These are phyloP conservation scores for Pythium aristosporum DNA, from an alignment of 352 stramenopile genomes.

Conservation along the genomic window DNA sequence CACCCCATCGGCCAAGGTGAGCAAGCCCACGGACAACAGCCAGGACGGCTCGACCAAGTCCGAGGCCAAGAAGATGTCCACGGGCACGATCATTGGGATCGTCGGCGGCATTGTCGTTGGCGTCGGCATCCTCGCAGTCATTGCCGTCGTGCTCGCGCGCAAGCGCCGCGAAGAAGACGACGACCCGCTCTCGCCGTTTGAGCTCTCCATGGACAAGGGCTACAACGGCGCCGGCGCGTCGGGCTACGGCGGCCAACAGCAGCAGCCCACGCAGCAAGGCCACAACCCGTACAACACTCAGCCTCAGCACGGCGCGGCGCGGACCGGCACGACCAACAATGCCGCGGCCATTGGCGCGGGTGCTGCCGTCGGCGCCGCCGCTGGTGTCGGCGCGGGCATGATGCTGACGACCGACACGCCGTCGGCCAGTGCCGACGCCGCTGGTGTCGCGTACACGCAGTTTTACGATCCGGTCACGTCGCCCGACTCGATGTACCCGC, in stretches of 20 bases:
- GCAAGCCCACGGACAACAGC: slow-evolving; percentile 18
- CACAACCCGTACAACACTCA: slow-evolving; percentile 1
- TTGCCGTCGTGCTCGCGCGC: slow-evolving; percentile 60
- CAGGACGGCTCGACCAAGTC: neutral
- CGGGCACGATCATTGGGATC: slow-evolving; percentile 65
- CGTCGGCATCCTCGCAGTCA: slow-evolving; percentile 53
- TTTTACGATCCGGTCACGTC: slow-evolving; percentile 82
- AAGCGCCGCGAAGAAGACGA: slow-evolving; percentile 58
- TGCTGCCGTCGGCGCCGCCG: slow-evolving; percentile 21
- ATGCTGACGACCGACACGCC: slow-evolving; percentile 41
- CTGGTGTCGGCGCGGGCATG: slow-evolving; percentile 29
- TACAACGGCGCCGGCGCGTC: slow-evolving; percentile 35
- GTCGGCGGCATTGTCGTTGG: slow-evolving; percentile 62
- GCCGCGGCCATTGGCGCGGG: slow-evolving; percentile 21
- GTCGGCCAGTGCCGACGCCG: slow-evolving; percentile 35
- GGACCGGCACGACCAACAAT: slow-evolving; percentile 19
- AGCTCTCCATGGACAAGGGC: slow-evolving; percentile 85
- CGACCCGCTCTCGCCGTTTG: slow-evolving; percentile 77
- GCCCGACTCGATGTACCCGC: slow-evolving; percentile 31
- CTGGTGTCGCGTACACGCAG: slow-evolving; percentile 65
- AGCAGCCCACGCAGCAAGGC: slow-evolving; percentile 23
- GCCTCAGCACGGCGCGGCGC: slow-evolving; percentile 31
- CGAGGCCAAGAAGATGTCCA: slow-evolving; percentile 51
- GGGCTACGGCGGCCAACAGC: slow-evolving; percentile 13
- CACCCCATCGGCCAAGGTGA: neutral